phyloP scores from a whole-genome alignment of 2,329 filamentous ascomycete genomes.

The Penicillium olsonii region DNA sequence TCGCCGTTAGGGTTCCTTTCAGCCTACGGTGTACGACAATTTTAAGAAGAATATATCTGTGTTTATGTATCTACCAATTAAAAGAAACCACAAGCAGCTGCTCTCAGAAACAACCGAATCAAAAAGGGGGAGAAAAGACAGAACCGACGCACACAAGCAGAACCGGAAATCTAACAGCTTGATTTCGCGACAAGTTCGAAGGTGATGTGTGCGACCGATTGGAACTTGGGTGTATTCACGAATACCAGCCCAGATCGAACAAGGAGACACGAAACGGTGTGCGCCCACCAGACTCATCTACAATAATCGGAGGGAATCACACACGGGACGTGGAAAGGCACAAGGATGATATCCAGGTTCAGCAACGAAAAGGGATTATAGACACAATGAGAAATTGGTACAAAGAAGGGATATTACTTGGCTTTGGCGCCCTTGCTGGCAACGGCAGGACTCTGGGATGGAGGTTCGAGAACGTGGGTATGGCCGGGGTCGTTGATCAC shows the following conservation, averaged over 20 bases:
- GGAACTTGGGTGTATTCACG: slow-evolving; percentile 1
- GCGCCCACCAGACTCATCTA: slow-evolving; percentile 6
- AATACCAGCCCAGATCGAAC: slow-evolving; percentile 2
- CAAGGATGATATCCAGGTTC: slow-evolving; percentile 3
- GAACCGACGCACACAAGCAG: background rate
- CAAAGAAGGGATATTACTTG: slow-evolving; percentile 28
- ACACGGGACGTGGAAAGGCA: slow-evolving; percentile 3
- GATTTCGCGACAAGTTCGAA: background rate
- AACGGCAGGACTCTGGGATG: slow-evolving; percentile 37
- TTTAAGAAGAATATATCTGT: background rate
- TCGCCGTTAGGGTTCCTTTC: slow-evolving; percentile 10
- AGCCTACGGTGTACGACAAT: background rate
- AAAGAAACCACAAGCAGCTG: background rate
- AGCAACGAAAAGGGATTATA: slow-evolving; percentile 17
- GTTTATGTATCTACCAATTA: background rate
- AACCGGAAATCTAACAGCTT: background rate
- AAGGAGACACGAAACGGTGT: background rate
- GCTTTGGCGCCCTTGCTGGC: slow-evolving; percentile 36
- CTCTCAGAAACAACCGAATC: background rate
- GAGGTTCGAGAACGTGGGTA: slow-evolving; percentile 79
- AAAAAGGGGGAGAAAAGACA: background rate
- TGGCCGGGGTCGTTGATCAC: slow-evolving; percentile 76
- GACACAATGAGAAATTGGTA: slow-evolving; percentile 21
- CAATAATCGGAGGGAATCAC: slow-evolving; percentile 10
- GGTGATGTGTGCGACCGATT: background rate